Evolutionary conservation across 2,329 filamentous ascomycete species (phyloP).

Genomic region (Aspergillus intermedius): DNA sequence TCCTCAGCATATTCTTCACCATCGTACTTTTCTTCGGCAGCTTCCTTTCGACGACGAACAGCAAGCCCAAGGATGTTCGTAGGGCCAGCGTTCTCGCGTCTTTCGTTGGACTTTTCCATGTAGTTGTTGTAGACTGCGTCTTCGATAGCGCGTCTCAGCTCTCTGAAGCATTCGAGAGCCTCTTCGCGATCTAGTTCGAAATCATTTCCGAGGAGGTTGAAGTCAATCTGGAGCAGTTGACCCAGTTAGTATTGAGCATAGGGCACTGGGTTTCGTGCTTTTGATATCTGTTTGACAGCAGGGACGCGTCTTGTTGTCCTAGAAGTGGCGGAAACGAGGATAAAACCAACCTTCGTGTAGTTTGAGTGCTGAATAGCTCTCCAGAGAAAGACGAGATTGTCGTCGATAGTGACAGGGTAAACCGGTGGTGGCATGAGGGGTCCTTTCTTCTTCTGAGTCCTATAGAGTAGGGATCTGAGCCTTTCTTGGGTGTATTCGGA

Average conservation of each 20-base stretch:
- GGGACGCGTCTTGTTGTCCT: not conserved
- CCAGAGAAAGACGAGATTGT: constrained; percentile 39
- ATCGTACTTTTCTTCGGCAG: not conserved
- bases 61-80: not conserved
- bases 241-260: not conserved
- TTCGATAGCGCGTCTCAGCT: not conserved
- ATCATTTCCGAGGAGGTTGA: not conserved
- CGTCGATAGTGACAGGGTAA: constrained; percentile 16
- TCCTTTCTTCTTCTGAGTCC: constrained; percentile 6
- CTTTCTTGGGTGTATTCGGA: not conserved
- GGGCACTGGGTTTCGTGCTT: not conserved
- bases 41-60: not conserved
- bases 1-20: not conserved
- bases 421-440: constrained; percentile 30
- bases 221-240: not conserved
- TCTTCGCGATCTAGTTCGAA: not conserved
- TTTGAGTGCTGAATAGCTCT: constrained; percentile 36
- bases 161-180: not conserved
- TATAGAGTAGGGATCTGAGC: not conserved
- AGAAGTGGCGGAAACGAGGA: not conserved
- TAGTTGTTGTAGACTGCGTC: not conserved
- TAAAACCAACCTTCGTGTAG: constrained; percentile 28
- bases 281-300: not conserved
- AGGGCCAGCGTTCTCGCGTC: not conserved
- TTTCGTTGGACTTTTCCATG: not conserved